Base-by-base conservation (phyloP, 345 rosid species). In the Clausena lansium region DNA sequence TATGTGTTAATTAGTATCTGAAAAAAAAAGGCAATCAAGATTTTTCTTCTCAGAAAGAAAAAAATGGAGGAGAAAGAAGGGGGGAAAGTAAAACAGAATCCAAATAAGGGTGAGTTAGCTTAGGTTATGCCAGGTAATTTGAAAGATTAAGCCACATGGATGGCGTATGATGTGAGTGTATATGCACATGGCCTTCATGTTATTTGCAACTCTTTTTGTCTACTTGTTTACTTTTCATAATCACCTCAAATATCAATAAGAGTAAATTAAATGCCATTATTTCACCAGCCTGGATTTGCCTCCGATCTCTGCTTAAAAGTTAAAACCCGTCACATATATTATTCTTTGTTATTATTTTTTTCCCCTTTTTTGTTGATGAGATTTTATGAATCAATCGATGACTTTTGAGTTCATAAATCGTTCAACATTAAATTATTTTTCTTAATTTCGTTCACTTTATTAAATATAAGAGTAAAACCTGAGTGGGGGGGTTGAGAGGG, bases 91-190 rank as follows among this genome's bases (percentile, higher is more conserved):
- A 45, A 45, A 45, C 17, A 45, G 50, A 45, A 45, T 11, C 17
- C 17, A 47, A 70, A 3, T 41, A 41, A 52, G 64, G 45, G 7
- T 24, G 60, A 62, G 65, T 20, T 55, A 73, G 86, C 68, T 84
- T 70, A 70, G 72, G 19, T 28, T 55, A 24, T 70, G 83, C 36
- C 79, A 79, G 75, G 73, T 77, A 59, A 79, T 60, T 67, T 33
- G 27, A 45, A 17, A 69, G 85, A 74, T 80, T 27, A 75, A 79
- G 17, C 32, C 85, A 80, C 85, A 76, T 80, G 87, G 80, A 71
- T 67, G 83, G 66, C 82, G 68, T 67, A 63, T 60, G 81, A 68
- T 55, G 76, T 17, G 50, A 60, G 73, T 33, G 59, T 58, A 8
- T 22, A 13, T 70, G 62, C 88, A 85, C 79, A 73, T 78, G 82